These are phyloP conservation scores for Poronia punctata DNA, from an alignment of 495 filamentous ascomycete genomes.

Conservation along the genomic window DNA sequence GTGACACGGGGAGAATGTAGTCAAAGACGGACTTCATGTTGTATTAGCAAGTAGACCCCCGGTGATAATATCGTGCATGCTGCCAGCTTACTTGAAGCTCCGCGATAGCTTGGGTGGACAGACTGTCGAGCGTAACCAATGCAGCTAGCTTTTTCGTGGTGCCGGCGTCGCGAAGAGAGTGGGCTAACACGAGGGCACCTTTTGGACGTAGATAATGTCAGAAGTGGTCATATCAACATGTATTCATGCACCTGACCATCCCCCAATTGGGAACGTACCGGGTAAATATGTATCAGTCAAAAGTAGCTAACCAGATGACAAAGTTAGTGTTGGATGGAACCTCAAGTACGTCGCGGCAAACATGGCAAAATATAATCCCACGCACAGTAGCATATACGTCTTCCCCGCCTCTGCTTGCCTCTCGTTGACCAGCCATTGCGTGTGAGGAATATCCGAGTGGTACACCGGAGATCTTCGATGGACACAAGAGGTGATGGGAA, in stretches of 20 bases:
- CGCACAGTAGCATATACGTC: constrained; percentile 53
- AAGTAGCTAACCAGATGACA: constrained; percentile 56
- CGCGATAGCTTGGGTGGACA: constrained; percentile 63
- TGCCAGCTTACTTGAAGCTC: constrained; percentile 59
- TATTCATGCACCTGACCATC: constrained; percentile 13
- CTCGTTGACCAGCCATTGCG: constrained; percentile 34
- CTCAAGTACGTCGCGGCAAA: too few relatives aligned
- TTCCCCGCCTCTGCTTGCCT: constrained; percentile 31
- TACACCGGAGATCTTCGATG: constrained; percentile 10
- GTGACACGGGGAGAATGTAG: constrained; percentile 77
- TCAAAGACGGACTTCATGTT: constrained; percentile 68
- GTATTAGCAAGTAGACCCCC: background rate
- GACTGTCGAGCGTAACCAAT: constrained; percentile 69
- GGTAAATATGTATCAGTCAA: constrained; percentile 87
- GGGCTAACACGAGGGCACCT: constrained; percentile 90
- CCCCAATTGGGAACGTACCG: constrained; percentile 53
- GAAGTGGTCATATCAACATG: constrained; percentile 15
- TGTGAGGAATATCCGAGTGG: constrained; percentile 13
- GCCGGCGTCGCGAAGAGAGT: constrained; percentile 88
- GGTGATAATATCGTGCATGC: too few relatives aligned
- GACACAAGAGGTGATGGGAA: too few relatives aligned
- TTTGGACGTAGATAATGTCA: constrained; percentile 12
- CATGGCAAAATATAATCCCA: constrained; percentile 10
- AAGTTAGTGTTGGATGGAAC: constrained; percentile 28
- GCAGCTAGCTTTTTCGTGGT: constrained; percentile 80